A percentile compares a stretch with the other conserved stretches of the same genome.
These are phyloP conservation scores for Phytophthora crassamura DNA, from an alignment of 352 stramenopile genomes.

Conservation along the genomic window DNA sequence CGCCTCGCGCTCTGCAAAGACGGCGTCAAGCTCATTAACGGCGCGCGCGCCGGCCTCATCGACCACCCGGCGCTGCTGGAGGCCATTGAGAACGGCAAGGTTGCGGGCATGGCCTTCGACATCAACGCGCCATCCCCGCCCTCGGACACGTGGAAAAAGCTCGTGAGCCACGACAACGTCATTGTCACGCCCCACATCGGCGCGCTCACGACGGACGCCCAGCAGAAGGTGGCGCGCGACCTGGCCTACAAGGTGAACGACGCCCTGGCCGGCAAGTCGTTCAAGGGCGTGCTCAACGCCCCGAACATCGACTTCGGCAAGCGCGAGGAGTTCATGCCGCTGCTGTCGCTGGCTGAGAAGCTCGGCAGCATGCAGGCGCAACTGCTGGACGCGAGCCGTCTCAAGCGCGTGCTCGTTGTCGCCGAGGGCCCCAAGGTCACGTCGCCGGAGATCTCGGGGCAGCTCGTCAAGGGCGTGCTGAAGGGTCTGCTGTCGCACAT, in stretches of 20 bases:
- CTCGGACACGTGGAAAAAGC: slow-evolving; percentile 62
- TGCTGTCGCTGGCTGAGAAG: slow-evolving; percentile 92
- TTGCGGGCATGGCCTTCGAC: slow-evolving; percentile 79
- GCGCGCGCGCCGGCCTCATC: slow-evolving; percentile 94
- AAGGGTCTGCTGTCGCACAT: slow-evolving; percentile 92
- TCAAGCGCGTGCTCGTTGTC: slow-evolving; percentile 77
- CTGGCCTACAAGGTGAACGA: slow-evolving; percentile 92
- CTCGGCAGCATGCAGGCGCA: slow-evolving; percentile 90
- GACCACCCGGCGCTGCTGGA: slow-evolving; percentile 92
- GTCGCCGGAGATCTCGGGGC: slow-evolving; percentile 78
- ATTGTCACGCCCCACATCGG: slow-evolving; percentile 96
- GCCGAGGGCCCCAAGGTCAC: slow-evolving; percentile 84
- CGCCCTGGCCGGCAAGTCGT: slow-evolving; percentile 92
- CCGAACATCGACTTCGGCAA: slow-evolving; percentile 92
- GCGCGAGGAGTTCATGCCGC: slow-evolving; percentile 80
- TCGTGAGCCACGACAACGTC: slow-evolving; percentile 91
- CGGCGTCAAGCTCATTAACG: slow-evolving; percentile 94
- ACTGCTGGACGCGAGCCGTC: slow-evolving; percentile 76
- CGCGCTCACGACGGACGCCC: slow-evolving; percentile 94
- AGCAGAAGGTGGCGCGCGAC: slow-evolving; percentile 93
- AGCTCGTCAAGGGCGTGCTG: slow-evolving; percentile 90
- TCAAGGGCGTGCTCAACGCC: slow-evolving; percentile 96
- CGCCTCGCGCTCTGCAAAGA: slow-evolving; percentile 91
- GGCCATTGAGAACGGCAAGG: slow-evolving; percentile 84
- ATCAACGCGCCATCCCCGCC: slow-evolving; percentile 61